These are phyloP conservation scores for Candida qinlingensis DNA, from an alignment of 805 yeast species.

Conservation along the genomic window DNA sequence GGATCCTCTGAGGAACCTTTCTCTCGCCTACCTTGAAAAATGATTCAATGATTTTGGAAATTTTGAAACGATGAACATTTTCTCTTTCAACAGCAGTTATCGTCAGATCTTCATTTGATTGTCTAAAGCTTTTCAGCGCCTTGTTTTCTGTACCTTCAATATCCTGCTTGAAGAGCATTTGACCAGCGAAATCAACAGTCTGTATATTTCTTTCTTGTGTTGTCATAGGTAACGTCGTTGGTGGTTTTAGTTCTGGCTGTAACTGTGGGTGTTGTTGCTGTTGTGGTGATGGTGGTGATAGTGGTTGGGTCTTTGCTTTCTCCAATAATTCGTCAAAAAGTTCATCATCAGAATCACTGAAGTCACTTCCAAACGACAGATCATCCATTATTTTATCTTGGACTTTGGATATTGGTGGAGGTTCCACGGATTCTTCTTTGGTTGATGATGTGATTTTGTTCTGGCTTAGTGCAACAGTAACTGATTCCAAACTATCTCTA, in stretches of 20 bases:
- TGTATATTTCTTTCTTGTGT: constrained; percentile 21
- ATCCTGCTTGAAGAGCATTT: constrained; percentile 18
- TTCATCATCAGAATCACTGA: constrained; percentile 19
- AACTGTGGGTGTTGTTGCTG: constrained; percentile 2
- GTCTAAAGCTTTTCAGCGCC: constrained; percentile 7
- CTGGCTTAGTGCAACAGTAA: constrained; percentile 5
- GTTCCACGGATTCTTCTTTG: not conserved
- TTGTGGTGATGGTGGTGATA: not conserved
- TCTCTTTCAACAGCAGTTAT: constrained; percentile 40
- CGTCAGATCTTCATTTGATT: constrained; percentile 24
- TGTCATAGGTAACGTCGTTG: constrained; percentile 3
- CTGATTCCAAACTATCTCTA: not conserved
- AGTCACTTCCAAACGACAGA: constrained; percentile 4
- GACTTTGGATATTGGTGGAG: not conserved
- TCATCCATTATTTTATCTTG: constrained; percentile 10
- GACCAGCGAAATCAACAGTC: constrained; percentile 19
- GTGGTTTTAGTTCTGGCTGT: not conserved
- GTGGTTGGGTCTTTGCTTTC: constrained; percentile 6
- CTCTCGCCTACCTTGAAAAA: constrained; percentile 27
- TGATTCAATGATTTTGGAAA: constrained; percentile 29
- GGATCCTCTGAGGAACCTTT: constrained; percentile 42
- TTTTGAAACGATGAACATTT: constrained; percentile 45
- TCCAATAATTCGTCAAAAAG: constrained; percentile 13
- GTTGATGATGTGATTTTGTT: not conserved
- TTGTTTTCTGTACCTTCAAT: constrained; percentile 20